Percentiles rank a stretch among this genome's conserved stretches.
phyloP scores from a whole-genome alignment of 306 rosid species.

The Rosa persica region DNA sequence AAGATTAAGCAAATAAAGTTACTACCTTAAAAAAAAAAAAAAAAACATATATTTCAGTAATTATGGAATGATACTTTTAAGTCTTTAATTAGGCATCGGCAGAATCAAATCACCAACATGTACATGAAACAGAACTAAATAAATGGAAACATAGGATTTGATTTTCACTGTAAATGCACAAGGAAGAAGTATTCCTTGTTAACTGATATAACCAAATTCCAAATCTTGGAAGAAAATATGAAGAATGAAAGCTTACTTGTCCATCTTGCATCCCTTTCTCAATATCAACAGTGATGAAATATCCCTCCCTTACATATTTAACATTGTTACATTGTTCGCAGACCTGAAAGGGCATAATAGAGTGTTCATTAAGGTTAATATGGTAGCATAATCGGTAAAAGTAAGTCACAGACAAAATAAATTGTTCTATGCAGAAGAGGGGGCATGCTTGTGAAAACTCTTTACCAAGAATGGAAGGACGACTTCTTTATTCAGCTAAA shows the following conservation, averaged over 20 bases:
- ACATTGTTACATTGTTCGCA: constrained; percentile 95
- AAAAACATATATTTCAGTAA: neutral
- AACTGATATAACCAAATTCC: neutral
- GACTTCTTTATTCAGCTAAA: neutral
- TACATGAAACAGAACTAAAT: neutral
- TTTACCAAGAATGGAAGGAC: neutral
- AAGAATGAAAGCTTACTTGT: constrained; percentile 60
- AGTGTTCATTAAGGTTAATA: neutral
- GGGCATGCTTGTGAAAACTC: too few species aligned
- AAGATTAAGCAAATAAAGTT: constrained; percentile 4
- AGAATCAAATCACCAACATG: neutral
- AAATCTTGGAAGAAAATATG: constrained; percentile 8
- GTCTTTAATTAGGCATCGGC: neutral
- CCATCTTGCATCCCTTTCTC: constrained; percentile 99
- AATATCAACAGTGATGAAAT: constrained; percentile 83
- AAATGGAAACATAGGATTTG: neutral
- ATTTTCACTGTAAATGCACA: neutral
- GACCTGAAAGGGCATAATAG: constrained; percentile 55
- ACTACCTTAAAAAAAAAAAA: neutral
- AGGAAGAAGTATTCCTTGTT: neutral
- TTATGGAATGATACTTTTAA: neutral
- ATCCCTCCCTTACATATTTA: constrained; percentile 91
- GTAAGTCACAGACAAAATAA: neutral
- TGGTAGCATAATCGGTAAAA: neutral
- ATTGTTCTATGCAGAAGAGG: neutral